These are phyloP conservation scores for Quercus parvula DNA, from an alignment of 306 rosid genomes.

Conservation along the genomic window DNA sequence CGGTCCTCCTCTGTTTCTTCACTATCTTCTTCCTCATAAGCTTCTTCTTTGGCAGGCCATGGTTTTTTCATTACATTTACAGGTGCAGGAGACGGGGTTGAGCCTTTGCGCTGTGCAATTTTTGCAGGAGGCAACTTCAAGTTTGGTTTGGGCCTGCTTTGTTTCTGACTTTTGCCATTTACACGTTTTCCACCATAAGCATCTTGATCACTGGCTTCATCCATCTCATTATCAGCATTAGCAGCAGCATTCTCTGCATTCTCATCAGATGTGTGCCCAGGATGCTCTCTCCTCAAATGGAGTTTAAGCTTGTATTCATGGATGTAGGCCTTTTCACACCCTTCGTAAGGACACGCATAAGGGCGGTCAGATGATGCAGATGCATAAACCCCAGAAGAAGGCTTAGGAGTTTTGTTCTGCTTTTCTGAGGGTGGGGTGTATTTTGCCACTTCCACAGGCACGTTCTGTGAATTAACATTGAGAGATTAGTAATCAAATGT, in stretches of 20 bases:
- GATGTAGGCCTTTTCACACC: conserved; percentile 88
- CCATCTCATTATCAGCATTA: conserved; percentile 70
- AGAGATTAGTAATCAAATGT: conserved; percentile 13
- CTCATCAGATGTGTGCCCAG: conserved; percentile 73
- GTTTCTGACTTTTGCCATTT: conserved; percentile 69
- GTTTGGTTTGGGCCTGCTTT: conserved; percentile 62
- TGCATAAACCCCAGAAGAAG: conserved; percentile 58
- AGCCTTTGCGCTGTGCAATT: conserved; percentile 53
- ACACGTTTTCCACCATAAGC: conserved; percentile 59
- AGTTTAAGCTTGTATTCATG: conserved; percentile 94
- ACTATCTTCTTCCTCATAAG: conserved; percentile 76
- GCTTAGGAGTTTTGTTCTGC: conserved; percentile 57
- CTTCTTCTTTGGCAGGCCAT: conserved; percentile 78
- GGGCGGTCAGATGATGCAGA: conserved; percentile 95
- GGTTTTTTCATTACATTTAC: conserved; percentile 52
- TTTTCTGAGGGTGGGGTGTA: conserved; percentile 68
- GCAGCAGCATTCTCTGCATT: conserved; percentile 54
- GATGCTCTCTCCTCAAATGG: conserved; percentile 92
- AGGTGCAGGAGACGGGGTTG: conserved; percentile 47
- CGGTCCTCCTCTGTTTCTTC: conserved; percentile 99
- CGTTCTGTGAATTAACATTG: conserved; percentile 44
- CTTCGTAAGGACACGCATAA: conserved; percentile 87
- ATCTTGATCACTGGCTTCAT: conserved; percentile 92
- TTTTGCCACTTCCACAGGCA: conserved; percentile 55
- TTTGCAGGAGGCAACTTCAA: conserved; percentile 72